These are phyloP conservation scores for Candida peoriensis DNA, from an alignment of 805 yeast genomes.

Conservation along the genomic window DNA sequence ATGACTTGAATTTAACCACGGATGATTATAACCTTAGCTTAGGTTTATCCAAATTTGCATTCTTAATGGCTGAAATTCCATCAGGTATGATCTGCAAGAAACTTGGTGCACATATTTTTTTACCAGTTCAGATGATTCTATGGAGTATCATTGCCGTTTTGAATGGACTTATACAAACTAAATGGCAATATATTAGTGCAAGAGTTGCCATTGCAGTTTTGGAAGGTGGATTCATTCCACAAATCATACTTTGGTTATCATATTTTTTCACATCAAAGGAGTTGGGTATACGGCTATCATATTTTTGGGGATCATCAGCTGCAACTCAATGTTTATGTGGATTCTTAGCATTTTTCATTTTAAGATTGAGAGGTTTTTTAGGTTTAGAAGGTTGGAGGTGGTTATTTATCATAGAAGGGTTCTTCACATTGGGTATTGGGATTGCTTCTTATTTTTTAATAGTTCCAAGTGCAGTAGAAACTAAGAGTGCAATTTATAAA, in stretches of 20 bases:
- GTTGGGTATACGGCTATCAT: conserved; percentile 52
- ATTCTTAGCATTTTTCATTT: conserved; percentile 48
- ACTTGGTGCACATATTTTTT: conserved; percentile 58
- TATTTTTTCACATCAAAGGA: conserved; percentile 62
- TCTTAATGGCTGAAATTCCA: conserved; percentile 60
- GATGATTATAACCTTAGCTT: conserved; percentile 54
- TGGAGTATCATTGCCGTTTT: conserved; percentile 57
- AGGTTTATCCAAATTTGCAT: conserved; percentile 33
- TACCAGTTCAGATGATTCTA: conserved; percentile 49
- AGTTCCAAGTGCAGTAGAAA: conserved; percentile 55
- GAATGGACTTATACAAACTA: conserved; percentile 41
- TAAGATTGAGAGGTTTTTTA: conserved; percentile 42
- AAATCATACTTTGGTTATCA: conserved; percentile 57
- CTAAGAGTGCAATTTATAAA: conserved; percentile 43
- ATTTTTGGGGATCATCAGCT: conserved; percentile 55
- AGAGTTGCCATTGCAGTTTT: conserved; percentile 48
- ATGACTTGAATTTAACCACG: conserved; percentile 46
- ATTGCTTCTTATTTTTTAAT: conserved; percentile 39
- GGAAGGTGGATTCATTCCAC: conserved; percentile 72
- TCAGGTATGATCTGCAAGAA: conserved; percentile 51
- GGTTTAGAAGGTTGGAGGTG: conserved; percentile 60
- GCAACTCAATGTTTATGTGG: conserved; percentile 42
- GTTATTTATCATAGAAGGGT: conserved; percentile 63
- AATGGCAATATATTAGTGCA: conserved; percentile 38
- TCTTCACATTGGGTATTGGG: conserved; percentile 52